These are phyloP conservation scores for Neonectria punicea DNA, from an alignment of 2,329 filamentous ascomycete species.

Conservation along the genomic window DNA sequence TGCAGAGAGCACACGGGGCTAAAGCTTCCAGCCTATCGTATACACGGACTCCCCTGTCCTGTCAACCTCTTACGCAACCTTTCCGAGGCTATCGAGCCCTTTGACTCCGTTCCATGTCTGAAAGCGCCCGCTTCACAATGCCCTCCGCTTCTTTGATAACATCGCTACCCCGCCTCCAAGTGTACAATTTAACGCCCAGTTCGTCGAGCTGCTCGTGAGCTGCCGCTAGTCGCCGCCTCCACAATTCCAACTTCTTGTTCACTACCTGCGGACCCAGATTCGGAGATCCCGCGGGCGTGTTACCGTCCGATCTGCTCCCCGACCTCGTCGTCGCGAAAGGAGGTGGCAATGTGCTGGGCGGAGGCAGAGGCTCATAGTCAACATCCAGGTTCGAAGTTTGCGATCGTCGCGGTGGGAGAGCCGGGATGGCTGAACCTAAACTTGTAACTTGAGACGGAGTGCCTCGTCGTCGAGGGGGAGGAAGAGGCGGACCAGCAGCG, in stretches of 20 bases:
- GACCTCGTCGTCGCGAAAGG: constrained; percentile 41
- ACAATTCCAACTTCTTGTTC: constrained; percentile 79
- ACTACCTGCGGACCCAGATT: constrained; percentile 48
- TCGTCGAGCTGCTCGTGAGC: constrained; percentile 72
- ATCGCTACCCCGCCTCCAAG: constrained; percentile 78
- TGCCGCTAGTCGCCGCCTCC: constrained; percentile 73
- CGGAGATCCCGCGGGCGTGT: constrained; percentile 50
- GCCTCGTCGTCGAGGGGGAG: constrained; percentile 58
- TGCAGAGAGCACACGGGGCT: not conserved
- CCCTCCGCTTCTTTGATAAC: constrained; percentile 73
- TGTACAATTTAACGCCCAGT: constrained; percentile 74
- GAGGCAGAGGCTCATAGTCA: constrained; percentile 54
- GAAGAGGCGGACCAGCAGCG: constrained; percentile 52
- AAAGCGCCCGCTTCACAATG: constrained; percentile 68
- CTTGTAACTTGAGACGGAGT: constrained; percentile 49
- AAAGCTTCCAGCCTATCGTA: not conserved
- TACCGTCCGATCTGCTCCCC: constrained; percentile 45
- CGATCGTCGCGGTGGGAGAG: constrained; percentile 49
- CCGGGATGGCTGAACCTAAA: constrained; percentile 28
- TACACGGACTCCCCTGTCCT: not conserved
- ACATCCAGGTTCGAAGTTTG: constrained; percentile 52
- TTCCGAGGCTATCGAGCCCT: constrained; percentile 12
- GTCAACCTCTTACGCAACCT: not conserved
- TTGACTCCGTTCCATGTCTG: constrained; percentile 51
- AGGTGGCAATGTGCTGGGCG: constrained; percentile 41